Evolutionary conservation across 2,329 filamentous ascomycete species (phyloP).

Genomic region (Talaromyces sp.): DNA sequence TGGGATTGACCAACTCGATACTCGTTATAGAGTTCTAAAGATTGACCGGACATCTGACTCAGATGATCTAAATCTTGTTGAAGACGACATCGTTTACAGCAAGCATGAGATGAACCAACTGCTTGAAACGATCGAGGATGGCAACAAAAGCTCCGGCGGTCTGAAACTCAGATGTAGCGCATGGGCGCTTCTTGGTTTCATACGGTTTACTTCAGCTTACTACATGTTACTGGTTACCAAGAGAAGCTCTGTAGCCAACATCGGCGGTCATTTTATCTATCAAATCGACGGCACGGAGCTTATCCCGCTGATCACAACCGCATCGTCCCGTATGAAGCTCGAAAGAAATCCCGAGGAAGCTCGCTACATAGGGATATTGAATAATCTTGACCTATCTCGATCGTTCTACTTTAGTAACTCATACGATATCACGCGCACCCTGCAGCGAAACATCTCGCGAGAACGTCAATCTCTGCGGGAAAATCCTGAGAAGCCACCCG

Average conservation of each 20-base stretch:
- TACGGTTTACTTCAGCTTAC: slow-evolving; percentile 90
- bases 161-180: slow-evolving; percentile 84
- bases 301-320: slow-evolving; percentile 74
- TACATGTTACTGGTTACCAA: slow-evolving; percentile 98
- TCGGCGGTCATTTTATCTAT: slow-evolving; percentile 94
- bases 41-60: slow-evolving; percentile 84
- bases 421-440: slow-evolving; percentile 87
- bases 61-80: slow-evolving; percentile 76
- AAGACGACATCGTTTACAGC: slow-evolving; percentile 93
- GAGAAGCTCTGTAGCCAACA: slow-evolving; percentile 90
- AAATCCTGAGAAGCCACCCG: slow-evolving; percentile 59
- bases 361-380: slow-evolving; percentile 81
- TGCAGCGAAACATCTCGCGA: slow-evolving; percentile 86
- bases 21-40: slow-evolving; percentile 84
- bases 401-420: slow-evolving; percentile 99
- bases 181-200: slow-evolving; percentile 93
- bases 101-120: slow-evolving; percentile 89
- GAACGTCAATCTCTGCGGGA: slow-evolving; percentile 70
- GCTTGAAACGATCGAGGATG: slow-evolving; percentile 91
- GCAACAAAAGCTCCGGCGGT: slow-evolving; percentile 85
- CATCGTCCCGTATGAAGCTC: slow-evolving; percentile 64
- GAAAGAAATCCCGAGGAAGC: slow-evolving; percentile 86
- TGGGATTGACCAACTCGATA: slow-evolving; percentile 85
- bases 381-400: slow-evolving; percentile 82
- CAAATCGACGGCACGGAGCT: slow-evolving; percentile 92